Conservation (phyloP, 2,329 filamentous ascomycete species). For the Huntiella bhutanensis region DNA sequence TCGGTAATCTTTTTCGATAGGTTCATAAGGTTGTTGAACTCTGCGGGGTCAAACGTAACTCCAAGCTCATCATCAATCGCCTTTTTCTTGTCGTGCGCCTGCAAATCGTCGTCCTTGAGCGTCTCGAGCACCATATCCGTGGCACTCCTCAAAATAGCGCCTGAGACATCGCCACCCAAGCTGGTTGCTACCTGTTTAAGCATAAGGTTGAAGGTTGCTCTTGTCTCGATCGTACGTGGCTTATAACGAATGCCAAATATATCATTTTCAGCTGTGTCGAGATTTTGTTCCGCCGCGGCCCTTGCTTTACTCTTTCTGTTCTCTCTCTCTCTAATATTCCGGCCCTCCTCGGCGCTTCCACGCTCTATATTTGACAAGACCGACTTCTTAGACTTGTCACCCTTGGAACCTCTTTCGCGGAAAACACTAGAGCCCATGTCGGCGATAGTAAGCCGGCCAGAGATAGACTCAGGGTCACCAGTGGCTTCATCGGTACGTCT, state of each 20-base stretch:
- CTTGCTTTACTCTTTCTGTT: slow-evolving; percentile 76
- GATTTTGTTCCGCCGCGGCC: slow-evolving; percentile 42
- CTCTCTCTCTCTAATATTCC: slow-evolving; percentile 65
- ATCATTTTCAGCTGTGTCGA: slow-evolving; percentile 67
- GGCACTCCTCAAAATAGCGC: slow-evolving; percentile 80
- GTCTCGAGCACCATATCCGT: slow-evolving; percentile 82
- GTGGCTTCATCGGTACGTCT: slow-evolving; percentile 87
- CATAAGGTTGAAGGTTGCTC: slow-evolving; percentile 86
- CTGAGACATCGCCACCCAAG: slow-evolving; percentile 69
- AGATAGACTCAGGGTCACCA: slow-evolving; percentile 91
- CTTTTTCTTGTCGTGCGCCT: slow-evolving; percentile 97
- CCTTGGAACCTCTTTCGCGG: slow-evolving; percentile 58
- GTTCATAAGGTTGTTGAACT: slow-evolving; percentile 94
- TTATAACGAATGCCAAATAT: slow-evolving; percentile 86
- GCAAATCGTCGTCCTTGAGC: slow-evolving; percentile 85
- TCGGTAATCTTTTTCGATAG: slow-evolving; percentile 97
- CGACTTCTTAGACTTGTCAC: slow-evolving; percentile 46
- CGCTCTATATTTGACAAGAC: slow-evolving; percentile 53
- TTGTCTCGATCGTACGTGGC: slow-evolving; percentile 75
- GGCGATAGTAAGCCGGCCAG: slow-evolving; percentile 76
- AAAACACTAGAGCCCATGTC: slow-evolving; percentile 83
- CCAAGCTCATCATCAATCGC: slow-evolving; percentile 88
- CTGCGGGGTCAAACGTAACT: slow-evolving; percentile 61
- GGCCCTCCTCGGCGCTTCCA: slow-evolving; percentile 58
- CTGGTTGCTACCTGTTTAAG: slow-evolving; percentile 74